Conservation (phyloP, 306 rosid genomes). For the Quercus dentata region DNA sequence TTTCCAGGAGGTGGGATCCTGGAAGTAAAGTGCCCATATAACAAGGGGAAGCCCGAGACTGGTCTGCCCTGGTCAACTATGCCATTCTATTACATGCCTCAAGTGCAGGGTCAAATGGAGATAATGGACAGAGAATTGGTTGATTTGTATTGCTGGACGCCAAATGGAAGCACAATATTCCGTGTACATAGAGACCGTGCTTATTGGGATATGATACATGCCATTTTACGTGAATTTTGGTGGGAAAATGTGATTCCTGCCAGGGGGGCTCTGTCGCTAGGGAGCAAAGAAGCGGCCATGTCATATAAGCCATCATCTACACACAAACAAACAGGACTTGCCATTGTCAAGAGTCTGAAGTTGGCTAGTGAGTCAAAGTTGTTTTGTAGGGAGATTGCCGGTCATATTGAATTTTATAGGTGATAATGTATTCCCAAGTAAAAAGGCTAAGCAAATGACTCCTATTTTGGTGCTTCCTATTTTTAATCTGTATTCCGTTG, state of each 20-base stretch:
- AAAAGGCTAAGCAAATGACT: constrained; percentile 19
- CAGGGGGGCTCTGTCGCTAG: constrained; percentile 59
- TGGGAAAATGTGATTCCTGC: constrained; percentile 96
- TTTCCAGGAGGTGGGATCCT: constrained; percentile 64
- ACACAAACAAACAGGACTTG: constrained; percentile 74
- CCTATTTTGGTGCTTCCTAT: constrained; percentile 9
- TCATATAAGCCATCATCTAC: constrained; percentile 61
- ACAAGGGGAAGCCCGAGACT: constrained; percentile 89
- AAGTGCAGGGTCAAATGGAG: constrained; percentile 95
- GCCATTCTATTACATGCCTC: constrained; percentile 99
- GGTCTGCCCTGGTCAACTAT: constrained; percentile 80
- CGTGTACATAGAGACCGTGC: constrained; percentile 59
- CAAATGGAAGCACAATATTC: constrained; percentile 86
- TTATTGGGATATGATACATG: constrained; percentile 78
- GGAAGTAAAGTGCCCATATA: constrained; percentile 95
- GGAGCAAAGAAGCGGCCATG: constrained; percentile 50
- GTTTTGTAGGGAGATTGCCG: constrained; percentile 74
- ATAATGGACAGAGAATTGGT: constrained; percentile 89
- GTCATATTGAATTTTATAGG: constrained; percentile 66
- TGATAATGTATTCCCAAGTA: constrained; percentile 19
- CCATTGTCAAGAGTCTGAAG: constrained; percentile 62
- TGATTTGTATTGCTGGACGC: constrained; percentile 92
- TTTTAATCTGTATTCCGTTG: neutral
- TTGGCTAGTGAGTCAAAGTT: constrained; percentile 75
- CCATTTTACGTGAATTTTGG: constrained; percentile 82